A percentile compares a stretch with the other conserved stretches of the same genome.
phyloP scores from a whole-genome alignment of 768 basidiomycete species.

The Zangia roseola region DNA sequence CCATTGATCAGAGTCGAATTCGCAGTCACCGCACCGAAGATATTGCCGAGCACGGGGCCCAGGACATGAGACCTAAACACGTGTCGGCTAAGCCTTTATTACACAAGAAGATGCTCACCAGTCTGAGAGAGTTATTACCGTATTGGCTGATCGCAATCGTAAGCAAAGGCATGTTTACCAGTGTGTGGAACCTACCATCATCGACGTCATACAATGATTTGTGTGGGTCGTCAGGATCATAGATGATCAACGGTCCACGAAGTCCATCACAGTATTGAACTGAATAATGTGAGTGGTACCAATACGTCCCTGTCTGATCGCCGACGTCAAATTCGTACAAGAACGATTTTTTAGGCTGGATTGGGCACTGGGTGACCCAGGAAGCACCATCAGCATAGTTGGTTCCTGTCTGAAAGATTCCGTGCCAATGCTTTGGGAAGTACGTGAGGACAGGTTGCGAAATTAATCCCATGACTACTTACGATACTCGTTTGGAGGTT shows the following conservation, averaged over 20 bases:
- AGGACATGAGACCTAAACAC: constrained; percentile 40
- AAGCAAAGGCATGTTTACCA: no score
- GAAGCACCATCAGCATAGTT: constrained; percentile 40
- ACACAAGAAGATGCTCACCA: constrained; percentile 32
- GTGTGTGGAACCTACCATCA: constrained; percentile 32
- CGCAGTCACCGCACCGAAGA: constrained; percentile 6
- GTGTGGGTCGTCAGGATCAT: no score
- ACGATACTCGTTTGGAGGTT: constrained; percentile 42
- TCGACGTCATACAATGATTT: constrained; percentile 43
- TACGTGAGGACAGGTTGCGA: constrained; percentile 20
- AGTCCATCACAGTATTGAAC: no score
- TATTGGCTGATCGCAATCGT: constrained; percentile 26
- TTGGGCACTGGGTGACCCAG: constrained; percentile 45
- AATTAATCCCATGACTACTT: constrained; percentile 6
- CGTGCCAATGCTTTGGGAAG: constrained; percentile 31
- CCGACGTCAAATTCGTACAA: constrained; percentile 33
- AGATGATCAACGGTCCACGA: no score
- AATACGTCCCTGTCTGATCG: constrained; percentile 43
- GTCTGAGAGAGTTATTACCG: constrained; percentile 50
- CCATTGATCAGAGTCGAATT: no score
- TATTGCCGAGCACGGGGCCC: constrained; percentile 40
- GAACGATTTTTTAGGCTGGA: constrained; percentile 34
- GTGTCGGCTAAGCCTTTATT: constrained; percentile 5
- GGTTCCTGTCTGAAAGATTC: no score
- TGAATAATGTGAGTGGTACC: no score